Evolutionary conservation across 1,284 basidiomycete species (phyloP), one percentile per base, ranked within the genome.

Genomic region (Termitomyces sp.): DNA sequence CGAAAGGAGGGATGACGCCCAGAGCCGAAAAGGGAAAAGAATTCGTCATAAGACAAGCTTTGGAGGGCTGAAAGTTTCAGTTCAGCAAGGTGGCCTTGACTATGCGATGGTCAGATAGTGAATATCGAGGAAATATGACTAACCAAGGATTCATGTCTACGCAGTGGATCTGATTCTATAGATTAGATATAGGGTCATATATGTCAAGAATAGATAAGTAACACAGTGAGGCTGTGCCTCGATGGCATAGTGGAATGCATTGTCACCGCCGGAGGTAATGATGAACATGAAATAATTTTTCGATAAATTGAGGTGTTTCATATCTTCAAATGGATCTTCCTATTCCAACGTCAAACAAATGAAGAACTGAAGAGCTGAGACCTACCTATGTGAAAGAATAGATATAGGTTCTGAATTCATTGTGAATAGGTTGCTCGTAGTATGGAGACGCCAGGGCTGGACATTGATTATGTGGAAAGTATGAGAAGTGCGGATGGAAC

Each of bases 261-360:
- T 92, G 69, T 91, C 90, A 0, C 90, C 90, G 0, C 88, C 90
- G 52, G 83, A 86, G 1, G 90, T 91, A 64, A 92, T 90, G 21
- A 86, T 83, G 2, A 92, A 76, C 61, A 92, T 79, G 12, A 84
- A 80, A 69, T 92, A 89, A 7, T 85, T 76, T 38, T 73, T 70
- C 31, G 78, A 78, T 55, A 92, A 69, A 19, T 83, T 66, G 12
- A 92, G 73, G 65, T 84, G 77, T 61, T 80, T 76, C 77, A 92
- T 86, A 64, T 92, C 90, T 58, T 86, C 86, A 13, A 80, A 77
- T 0, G 90, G 90, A 66, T 92, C 90, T 68, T 92, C 90, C 79
- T 81, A 56, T 34, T 15, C 1, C 1, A 10, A 21, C n/a, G 42
- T 58, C 42, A 51, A 28, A 8, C n/a, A 12, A 34, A 1, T 10